Evolutionary conservation across 208 protist genomes (phyloP).

Genomic region (Leishmania arabica): DNA sequence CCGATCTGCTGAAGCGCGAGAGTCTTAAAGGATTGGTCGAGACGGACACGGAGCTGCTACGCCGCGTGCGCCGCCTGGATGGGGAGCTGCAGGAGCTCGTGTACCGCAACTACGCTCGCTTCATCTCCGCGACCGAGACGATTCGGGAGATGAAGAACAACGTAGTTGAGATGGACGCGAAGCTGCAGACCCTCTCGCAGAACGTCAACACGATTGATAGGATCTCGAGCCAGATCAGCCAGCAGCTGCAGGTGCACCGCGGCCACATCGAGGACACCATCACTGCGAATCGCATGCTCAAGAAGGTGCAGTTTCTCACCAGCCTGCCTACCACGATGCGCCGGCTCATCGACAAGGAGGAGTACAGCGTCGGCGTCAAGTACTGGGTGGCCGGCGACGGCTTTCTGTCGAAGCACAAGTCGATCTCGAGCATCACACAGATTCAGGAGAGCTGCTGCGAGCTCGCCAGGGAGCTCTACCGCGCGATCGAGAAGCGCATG

Average conservation of each 20-base stretch:
- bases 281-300: constrained; percentile 69
- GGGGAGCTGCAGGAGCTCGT: constrained; percentile 98
- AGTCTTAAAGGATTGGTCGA: constrained; percentile 81
- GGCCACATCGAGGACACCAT: constrained; percentile 76
- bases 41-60: constrained; percentile 76
- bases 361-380: constrained; percentile 62
- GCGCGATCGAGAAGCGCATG: constrained; percentile 63
- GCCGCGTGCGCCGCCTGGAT: constrained; percentile 86
- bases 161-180: constrained; percentile 90
- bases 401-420: constrained; percentile 69
- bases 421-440: constrained; percentile 60
- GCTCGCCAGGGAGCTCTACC: constrained; percentile 68
- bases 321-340: constrained; percentile 72
- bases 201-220: constrained; percentile 78
- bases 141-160: constrained; percentile 94
- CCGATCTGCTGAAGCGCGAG: constrained; percentile 70
- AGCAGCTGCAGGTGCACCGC: constrained; percentile 66
- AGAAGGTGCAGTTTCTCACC: constrained; percentile 85
- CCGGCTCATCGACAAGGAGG: constrained; percentile 53
- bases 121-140: constrained; percentile 98
- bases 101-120: constrained; percentile 99
- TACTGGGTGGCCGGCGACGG: constrained; percentile 83
- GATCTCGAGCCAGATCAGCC: constrained; percentile 59
- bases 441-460: constrained; percentile 56
- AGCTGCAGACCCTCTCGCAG: constrained; percentile 70